These are phyloP conservation scores for Arabis hirsuta DNA, from an alignment of 345 rosid species.

Conservation along the genomic window DNA sequence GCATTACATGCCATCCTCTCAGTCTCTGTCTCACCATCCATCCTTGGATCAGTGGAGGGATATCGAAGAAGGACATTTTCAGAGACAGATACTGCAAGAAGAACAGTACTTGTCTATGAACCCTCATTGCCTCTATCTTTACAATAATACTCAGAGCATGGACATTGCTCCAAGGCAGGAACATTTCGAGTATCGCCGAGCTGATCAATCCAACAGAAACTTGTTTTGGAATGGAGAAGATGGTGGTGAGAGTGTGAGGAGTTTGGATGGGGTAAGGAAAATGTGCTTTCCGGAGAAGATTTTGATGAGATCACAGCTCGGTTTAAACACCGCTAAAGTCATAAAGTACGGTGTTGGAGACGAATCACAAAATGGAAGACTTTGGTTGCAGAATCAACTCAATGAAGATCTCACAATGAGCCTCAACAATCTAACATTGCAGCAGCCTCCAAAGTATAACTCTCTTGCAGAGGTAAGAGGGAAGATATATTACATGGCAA, in stretches of 20 bases:
- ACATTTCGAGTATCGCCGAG: conserved; percentile 49
- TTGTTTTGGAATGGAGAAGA: conserved; percentile 46
- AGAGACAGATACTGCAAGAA: conserved; percentile 34
- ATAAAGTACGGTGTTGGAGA: conserved; percentile 57
- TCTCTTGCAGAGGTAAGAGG: conserved; percentile 61
- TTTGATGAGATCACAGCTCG: conserved; percentile 60
- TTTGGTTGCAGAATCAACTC: conserved; percentile 51
- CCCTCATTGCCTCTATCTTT: conserved; percentile 32
- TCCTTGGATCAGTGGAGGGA: conserved; percentile 52
- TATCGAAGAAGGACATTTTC: conserved; percentile 44
- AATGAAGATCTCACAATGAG: conserved; percentile 46
- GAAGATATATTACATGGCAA: conserved; percentile 65
- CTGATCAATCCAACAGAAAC: conserved; percentile 57
- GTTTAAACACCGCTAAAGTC: conserved; percentile 52
- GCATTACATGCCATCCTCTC: conserved; percentile 53
- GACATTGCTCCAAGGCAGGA: conserved; percentile 49
- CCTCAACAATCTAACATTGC: conserved; percentile 52
- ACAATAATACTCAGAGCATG: conserved; percentile 15
- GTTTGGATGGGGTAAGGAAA: conserved; percentile 52
- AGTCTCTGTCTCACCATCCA: conserved; percentile 50
- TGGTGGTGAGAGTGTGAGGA: conserved; percentile 45
- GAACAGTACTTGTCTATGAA: conserved; percentile 32
- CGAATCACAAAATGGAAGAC: conserved; percentile 50
- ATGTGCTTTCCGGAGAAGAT: conserved; percentile 65
- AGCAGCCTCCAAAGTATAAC: conserved; percentile 51